These are phyloP conservation scores for Hypoxylon lienhwacheense DNA, from an alignment of 495 filamentous ascomycete species.

Conservation along the genomic window DNA sequence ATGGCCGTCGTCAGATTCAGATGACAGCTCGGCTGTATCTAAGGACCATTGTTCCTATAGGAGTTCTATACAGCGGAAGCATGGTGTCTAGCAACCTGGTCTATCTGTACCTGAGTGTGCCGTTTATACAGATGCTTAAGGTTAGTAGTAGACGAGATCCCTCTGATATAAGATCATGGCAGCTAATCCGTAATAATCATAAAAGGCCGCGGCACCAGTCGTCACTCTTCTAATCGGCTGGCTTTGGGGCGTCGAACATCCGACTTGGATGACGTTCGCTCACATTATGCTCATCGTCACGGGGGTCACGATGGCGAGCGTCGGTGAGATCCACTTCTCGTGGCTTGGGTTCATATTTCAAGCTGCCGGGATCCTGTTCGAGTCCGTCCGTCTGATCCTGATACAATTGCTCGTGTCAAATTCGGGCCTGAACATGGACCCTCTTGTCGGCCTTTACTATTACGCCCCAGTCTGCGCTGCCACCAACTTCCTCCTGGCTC, in stretches of 20 bases:
- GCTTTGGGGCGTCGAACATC: constrained; percentile 62
- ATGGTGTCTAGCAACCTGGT: constrained; percentile 73
- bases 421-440: constrained; percentile 76
- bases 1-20: constrained; percentile 66
- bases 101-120: constrained; percentile 74
- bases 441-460: constrained; percentile 82
- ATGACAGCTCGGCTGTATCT: constrained; percentile 71
- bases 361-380: constrained; percentile 67
- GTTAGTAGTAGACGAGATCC: constrained; percentile 41
- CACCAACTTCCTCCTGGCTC: constrained; percentile 72
- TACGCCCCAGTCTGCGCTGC: constrained; percentile 76
- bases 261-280: constrained; percentile 60
- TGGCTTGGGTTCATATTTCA: constrained; percentile 71
- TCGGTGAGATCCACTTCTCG: constrained; percentile 75
- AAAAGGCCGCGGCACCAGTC: constrained; percentile 66
- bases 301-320: constrained; percentile 71
- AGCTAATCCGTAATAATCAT: background rate
- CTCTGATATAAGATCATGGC: too few species aligned
- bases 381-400: constrained; percentile 76
- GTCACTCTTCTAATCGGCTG: constrained; percentile 68
- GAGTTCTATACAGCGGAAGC: constrained; percentile 69
- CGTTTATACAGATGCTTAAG: constrained; percentile 86
- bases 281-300: constrained; percentile 75
- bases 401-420: constrained; percentile 71
- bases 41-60: constrained; percentile 74